Evolutionary conservation across 2,329 filamentous ascomycete genomes (phyloP), one percentile per base, ranked within the genome.

Genomic region (Colletotrichum endophyticum): DNA sequence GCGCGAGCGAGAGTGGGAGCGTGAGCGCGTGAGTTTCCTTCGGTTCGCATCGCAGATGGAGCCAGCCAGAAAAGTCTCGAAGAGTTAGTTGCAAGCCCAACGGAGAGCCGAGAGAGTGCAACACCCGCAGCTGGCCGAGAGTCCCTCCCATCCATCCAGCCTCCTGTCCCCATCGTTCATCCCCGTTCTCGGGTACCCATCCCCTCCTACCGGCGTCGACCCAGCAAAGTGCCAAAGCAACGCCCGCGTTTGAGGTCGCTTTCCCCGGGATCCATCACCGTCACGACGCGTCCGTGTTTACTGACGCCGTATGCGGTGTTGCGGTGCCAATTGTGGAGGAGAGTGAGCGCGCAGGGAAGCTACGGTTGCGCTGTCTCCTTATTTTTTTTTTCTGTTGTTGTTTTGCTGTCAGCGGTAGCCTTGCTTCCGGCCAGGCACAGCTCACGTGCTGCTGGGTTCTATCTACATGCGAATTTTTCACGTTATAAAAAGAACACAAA

Each of bases 361-460:
- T n/a, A 49, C 39, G 39, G 53, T 57, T 57, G 13, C 25, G 53
- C 25, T 57, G 22, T 59, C 56, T 28, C 27, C 56, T 16, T 19
- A 19, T 19, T 66, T 22, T 9, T 19, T 28, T 49, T 27, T 8
- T 22, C 39, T 36, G 39, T 25, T 22, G 25, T 39, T 12, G 57
- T 64, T 8, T 56, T 22, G 16, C 15, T 25, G 6, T 11, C 67
- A 70, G 61, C 49, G 69, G 64, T 73, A 25, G 39, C 73, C 73
- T 64, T 75, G 63, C 70, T 68, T 68, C 36, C 34, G n/a, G 63
- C 34, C 70, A 73, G 73, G 68, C 61, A 73, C 39, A 57, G 70
- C 73, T 75, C 70, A 63, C 56, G 32, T 44, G 70, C 44, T 53
- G n/a, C 44, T 25, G 44, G 44, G 44, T 59, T 59, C 8, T 59